A percentile compares a stretch with the other conserved stretches of the same genome.
Evolutionary conservation across 495 filamentous ascomycete genomes (phyloP).

Genomic region (Opeltia flavorubescens): DNA sequence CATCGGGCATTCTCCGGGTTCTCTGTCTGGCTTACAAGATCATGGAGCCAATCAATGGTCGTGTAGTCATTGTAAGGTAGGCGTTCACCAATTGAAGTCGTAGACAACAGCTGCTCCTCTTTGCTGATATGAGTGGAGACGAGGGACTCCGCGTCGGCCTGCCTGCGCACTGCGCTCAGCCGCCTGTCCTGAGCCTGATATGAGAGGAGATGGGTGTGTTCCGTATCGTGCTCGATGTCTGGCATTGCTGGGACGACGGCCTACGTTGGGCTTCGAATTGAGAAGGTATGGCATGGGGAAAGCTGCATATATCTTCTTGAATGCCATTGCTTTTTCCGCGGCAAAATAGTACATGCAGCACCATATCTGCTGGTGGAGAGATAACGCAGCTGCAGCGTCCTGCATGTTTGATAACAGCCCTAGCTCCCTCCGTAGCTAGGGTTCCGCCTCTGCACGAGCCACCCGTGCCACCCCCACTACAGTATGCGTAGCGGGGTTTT

Average conservation of each 20-base stretch:
- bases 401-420: slow-evolving; percentile 2
- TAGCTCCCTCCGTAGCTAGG: neutral
- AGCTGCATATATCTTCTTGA: neutral
- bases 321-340: neutral
- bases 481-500: too few relatives aligned
- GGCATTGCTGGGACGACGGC: neutral
- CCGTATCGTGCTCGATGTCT: slow-evolving; percentile 16
- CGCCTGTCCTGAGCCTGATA: slow-evolving; percentile 17
- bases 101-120: slow-evolving; percentile 29
- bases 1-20: neutral
- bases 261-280: neutral
- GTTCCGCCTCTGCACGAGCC: too few relatives aligned
- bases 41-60: slow-evolving; percentile 46
- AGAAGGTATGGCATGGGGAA: neutral
- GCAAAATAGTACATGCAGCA: too few relatives aligned
- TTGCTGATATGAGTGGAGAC: slow-evolving; percentile 23
- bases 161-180: slow-evolving; percentile 18
- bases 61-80: slow-evolving; percentile 44
- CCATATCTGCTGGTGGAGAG: neutral
- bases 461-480: too few relatives aligned
- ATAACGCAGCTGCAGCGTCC: neutral
- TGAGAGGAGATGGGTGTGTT: slow-evolving; percentile 20
- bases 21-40: slow-evolving; percentile 24
- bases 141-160: slow-evolving; percentile 22
- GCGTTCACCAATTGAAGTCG: slow-evolving; percentile 35